These are phyloP conservation scores for Leptographium lundbergii DNA, from an alignment of 2,329 filamentous ascomycete genomes.

Conservation along the genomic window DNA sequence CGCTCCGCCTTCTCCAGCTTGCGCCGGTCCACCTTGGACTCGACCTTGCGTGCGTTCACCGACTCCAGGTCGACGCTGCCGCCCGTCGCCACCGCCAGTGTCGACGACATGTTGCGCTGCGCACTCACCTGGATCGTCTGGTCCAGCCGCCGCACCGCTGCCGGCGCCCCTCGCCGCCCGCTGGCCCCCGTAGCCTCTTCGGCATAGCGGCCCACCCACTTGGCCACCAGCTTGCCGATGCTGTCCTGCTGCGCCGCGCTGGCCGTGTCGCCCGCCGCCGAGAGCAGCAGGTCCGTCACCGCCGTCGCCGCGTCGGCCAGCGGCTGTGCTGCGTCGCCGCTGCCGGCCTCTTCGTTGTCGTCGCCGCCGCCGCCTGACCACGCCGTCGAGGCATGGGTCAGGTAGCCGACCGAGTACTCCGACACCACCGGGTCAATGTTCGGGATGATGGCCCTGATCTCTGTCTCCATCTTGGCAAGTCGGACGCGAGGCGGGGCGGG, in stretches of 20 bases:
- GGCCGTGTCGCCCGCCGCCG: slow-evolving; percentile 69
- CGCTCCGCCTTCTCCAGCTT: slow-evolving; percentile 97
- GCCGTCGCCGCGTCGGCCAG: slow-evolving; percentile 72
- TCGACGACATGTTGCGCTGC: slow-evolving; percentile 92
- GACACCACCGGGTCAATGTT: slow-evolving; percentile 81
- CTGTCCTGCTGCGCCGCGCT: slow-evolving; percentile 59
- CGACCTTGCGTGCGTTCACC: slow-evolving; percentile 82
- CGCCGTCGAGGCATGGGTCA: slow-evolving; percentile 81
- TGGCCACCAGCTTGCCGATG: slow-evolving; percentile 73
- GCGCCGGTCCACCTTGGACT: slow-evolving; percentile 95
- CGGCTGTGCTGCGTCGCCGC: slow-evolving; percentile 40
- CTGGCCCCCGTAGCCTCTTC: slow-evolving; percentile 37
- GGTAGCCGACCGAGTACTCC: slow-evolving; percentile 87
- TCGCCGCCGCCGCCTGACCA: slow-evolving; percentile 59
- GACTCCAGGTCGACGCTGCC: slow-evolving; percentile 86
- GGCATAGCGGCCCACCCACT: slow-evolving; percentile 76
- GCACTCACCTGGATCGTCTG: slow-evolving; percentile 91
- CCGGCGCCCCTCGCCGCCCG: slow-evolving; percentile 57
- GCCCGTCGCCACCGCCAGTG: slow-evolving; percentile 64
- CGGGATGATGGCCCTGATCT: slow-evolving; percentile 73
- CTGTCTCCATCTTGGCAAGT: slow-evolving; percentile 56
- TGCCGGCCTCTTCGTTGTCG: background rate
- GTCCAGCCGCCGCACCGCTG: slow-evolving; percentile 68
- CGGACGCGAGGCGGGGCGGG: background rate
- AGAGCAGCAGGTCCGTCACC: slow-evolving; percentile 80